Base-by-base conservation (phyloP, 2,329 filamentous ascomycete species). In the Diatrype stigma region DNA sequence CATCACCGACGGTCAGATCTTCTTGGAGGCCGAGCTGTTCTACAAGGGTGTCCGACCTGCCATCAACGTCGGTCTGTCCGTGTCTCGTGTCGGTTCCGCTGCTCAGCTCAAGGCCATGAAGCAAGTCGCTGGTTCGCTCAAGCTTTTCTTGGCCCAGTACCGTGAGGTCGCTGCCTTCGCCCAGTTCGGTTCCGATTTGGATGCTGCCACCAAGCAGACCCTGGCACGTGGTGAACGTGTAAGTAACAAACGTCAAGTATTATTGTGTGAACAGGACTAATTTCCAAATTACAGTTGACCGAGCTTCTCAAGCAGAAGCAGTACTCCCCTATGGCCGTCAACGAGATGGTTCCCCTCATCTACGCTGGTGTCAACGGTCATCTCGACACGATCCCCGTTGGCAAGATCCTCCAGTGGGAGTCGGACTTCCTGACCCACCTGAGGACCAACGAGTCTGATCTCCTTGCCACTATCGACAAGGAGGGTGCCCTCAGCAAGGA, bases 21-120 rank as follows among this genome's bases (percentile, higher is more conserved):
- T 99, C 90, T 84, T 99, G 82, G 94, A 99, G 80, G 78, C 93
- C 64, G 94, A 99, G 78, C 84, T 97, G 62, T 99, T 97, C 89
- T 97, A 96, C 90, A 99, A 99, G 90, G 94, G 94, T 95, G 80
- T 99, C 78, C 93, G 94, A 72, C 94, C 94, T 68, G 94, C 94
- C 80, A 99, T 99, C 78, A 99, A 99, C 86, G 94, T 99, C 89
- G 94, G 94, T 94, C 90, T 99, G 67, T 99, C 94, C 69, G 94
- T 99, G 67, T 99, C 94, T 66, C 94, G 94, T 90, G 94, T 99
- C 87, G 94, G 94, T 75, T 99, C 94, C 71, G 90, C 94, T 74
- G 94, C 94, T 73, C 94, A 99, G 85, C 85, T 97, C 76, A 99
- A 97, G 90, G 92, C 94, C 80, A 99, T 99, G 94, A 99, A 99